These are phyloP conservation scores for Theileria equi DNA, from an alignment of 169 alveolate genomes.

Conservation along the genomic window DNA sequence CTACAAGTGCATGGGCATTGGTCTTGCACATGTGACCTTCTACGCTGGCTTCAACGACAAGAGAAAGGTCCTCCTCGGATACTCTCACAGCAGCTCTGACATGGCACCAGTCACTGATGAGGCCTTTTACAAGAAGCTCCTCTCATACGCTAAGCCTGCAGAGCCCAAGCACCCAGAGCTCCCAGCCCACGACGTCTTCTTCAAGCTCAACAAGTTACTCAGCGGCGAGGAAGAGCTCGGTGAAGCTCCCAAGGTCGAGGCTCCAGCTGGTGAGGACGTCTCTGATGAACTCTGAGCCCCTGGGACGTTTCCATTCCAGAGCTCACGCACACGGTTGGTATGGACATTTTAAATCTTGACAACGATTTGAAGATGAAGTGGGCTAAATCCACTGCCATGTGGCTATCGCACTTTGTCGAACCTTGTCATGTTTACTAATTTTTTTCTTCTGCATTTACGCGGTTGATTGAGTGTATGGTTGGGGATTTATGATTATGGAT, in stretches of 20 bases:
- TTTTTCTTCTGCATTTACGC: too few species aligned
- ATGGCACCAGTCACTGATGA: background rate
- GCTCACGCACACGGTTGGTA: too few species aligned
- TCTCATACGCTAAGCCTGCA: background rate
- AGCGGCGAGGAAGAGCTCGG: background rate
- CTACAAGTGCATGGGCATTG: slow-evolving; percentile 10
- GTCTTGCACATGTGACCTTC: slow-evolving; percentile 6
- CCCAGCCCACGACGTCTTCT: slow-evolving; percentile 4
- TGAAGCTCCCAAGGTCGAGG: slow-evolving; percentile 6
- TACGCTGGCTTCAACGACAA: background rate
- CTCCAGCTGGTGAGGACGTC: background rate
- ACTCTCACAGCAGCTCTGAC: background rate
- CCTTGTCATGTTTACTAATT: too few species aligned
- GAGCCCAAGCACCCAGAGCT: background rate
- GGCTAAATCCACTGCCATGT: too few species aligned
- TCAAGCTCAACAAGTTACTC: slow-evolving; percentile 2
- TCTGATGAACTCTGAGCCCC: slow-evolving; percentile 3
- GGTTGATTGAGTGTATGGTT: too few species aligned
- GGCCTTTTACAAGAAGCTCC: slow-evolving; percentile 2
- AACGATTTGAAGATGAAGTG: too few species aligned
- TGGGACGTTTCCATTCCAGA: too few species aligned
- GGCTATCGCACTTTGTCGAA: too few species aligned
- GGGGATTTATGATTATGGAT: too few species aligned
- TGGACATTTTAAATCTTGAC: too few species aligned
- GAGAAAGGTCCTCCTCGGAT: slow-evolving; percentile 7